Conservation (phyloP, 2,329 filamentous ascomycete genomes). For the Parastagonospora avenae region DNA sequence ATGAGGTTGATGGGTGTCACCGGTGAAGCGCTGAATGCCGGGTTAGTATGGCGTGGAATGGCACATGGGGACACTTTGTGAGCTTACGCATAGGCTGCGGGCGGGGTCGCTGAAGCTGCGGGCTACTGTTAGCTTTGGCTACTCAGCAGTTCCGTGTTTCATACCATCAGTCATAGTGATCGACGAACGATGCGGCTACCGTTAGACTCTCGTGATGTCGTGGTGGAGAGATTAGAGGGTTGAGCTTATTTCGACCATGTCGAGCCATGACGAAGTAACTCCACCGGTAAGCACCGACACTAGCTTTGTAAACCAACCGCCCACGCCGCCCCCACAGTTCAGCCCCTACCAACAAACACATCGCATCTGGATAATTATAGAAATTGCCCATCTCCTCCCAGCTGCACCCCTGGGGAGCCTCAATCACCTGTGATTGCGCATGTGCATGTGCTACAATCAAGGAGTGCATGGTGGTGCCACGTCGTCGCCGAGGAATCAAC, state of each 20-base stretch:
- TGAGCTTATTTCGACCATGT: background rate
- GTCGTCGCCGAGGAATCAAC: too few relatives aligned
- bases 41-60: constrained; percentile 18
- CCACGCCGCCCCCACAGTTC: too few relatives aligned
- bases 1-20: constrained; percentile 66
- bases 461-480: too few relatives aligned
- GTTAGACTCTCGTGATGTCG: background rate
- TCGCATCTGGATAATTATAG: too few relatives aligned
- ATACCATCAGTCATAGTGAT: constrained; percentile 35
- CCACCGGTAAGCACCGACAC: background rate
- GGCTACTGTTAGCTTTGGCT: constrained; percentile 40
- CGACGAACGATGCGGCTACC: background rate
- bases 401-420: too few relatives aligned
- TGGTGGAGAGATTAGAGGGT: constrained; percentile 8
- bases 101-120: constrained; percentile 65
- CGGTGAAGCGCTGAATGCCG: constrained; percentile 54
- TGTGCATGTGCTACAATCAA: too few relatives aligned
- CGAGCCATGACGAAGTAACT: background rate
- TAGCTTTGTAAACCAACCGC: too few relatives aligned
- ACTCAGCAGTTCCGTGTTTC: background rate
- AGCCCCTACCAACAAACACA: too few relatives aligned
- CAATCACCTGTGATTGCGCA: too few relatives aligned
- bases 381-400: too few relatives aligned
- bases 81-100: constrained; percentile 52
- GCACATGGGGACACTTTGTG: background rate